Evolutionary conservation across 768 basidiomycete genomes (phyloP), one percentile per base, ranked within the genome.

Genomic region (Serendipita sp.): DNA sequence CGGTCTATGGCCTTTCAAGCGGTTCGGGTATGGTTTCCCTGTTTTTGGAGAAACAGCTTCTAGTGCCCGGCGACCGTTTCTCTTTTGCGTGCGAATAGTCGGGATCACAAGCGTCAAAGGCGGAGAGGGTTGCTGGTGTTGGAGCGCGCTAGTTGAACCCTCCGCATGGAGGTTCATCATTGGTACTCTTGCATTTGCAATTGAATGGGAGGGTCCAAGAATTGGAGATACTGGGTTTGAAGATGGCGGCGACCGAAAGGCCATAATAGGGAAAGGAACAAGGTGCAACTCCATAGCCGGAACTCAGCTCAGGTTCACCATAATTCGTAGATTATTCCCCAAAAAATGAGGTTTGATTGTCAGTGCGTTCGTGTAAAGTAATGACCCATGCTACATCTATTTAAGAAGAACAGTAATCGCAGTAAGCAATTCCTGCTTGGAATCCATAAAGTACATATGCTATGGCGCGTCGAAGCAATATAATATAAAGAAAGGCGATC

Each of bases 1-100:
- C 40, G 69, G 36, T 29, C 18, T 31, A 29, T 60, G 55, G 55
- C 27, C 55, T 18, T 36, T 60, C 16, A 60, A 36, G n/a, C 55
- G 27, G 33, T 60, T 60, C 8, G 55, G 36, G 10, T 60, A 37
- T n/a, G 27, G 55, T n/a, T 36, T 60, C 34, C 55, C 55, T 31
- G 55, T 60, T 29, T 31, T 16, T 60, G 55, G 55, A 60, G 55
- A 60, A 33, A 60, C 55, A 4, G 55, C 55, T 31, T 60, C 55
- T 60, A 50, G 8, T 50, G 29, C 29, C 1, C 48, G 48, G 8
- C 48, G 48, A 18, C 8, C n/a, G 18, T 5, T 5, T 50, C n/a
- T 50, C 48, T 8, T 5, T 50, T 31, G 48, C 13, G 40, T 40
- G 40, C 40, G 13, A 31, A 50, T 31, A 5, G 48, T 50, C 8